These are phyloP conservation scores for Pichia sp. DNA, from an alignment of 1,139 yeast species.

Conservation along the genomic window DNA sequence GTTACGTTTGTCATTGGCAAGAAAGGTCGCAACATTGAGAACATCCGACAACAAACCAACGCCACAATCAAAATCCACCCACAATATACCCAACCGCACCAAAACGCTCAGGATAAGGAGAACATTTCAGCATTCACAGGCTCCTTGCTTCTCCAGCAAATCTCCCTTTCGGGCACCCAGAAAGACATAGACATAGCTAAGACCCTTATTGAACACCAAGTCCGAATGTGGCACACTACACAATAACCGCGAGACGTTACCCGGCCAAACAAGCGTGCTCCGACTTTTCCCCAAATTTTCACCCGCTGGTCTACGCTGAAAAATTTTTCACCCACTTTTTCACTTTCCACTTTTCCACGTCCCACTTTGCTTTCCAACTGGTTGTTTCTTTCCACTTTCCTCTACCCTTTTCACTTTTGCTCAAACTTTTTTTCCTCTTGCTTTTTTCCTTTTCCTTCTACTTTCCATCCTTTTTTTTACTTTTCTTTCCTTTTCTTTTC, in stretches of 20 bases:
- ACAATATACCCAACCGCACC: neutral
- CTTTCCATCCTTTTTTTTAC: neutral
- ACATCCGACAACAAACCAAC: slow-evolving; percentile 3
- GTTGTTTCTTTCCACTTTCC: too few relatives aligned
- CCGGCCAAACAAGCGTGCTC: too few relatives aligned
- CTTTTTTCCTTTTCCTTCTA: neutral
- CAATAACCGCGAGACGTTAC: too few relatives aligned
- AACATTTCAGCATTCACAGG: neutral
- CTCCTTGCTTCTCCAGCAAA: neutral
- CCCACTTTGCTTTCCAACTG: neutral
- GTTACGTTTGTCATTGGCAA: slow-evolving; percentile 7
- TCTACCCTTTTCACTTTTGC: neutral
- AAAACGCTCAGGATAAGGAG: neutral
- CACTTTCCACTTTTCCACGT: too few relatives aligned
- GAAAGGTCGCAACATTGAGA: slow-evolving; percentile 2
- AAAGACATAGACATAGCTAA: too few relatives aligned
- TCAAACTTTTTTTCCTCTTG: neutral
- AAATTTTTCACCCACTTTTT: neutral
- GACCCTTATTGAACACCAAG: too few relatives aligned
- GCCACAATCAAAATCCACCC: slow-evolving; percentile 7
- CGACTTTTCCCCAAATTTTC: too few relatives aligned
- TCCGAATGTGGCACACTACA: too few relatives aligned
- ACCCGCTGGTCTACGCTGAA: too few relatives aligned
- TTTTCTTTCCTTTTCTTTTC: too few relatives aligned
- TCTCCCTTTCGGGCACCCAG: neutral